These are phyloP conservation scores for Elaeis oleifera DNA, from an alignment of 202 grass and related monocot species.

Conservation along the genomic window DNA sequence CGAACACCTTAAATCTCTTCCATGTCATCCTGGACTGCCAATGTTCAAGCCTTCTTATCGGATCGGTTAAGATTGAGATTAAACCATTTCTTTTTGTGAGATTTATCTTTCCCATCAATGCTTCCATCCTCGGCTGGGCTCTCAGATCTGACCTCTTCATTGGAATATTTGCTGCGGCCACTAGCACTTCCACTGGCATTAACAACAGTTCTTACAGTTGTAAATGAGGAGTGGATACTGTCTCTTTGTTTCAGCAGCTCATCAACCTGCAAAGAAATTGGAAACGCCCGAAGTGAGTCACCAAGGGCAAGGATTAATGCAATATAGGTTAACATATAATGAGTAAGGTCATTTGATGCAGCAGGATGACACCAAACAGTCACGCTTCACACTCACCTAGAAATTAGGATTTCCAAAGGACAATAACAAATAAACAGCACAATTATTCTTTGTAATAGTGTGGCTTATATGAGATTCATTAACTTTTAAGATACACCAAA, in stretches of 20 bases:
- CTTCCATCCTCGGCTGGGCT: constrained; percentile 42
- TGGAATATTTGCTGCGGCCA: constrained; percentile 42
- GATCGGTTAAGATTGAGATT: constrained; percentile 71
- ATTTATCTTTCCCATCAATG: constrained; percentile 62
- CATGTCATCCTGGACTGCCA: background rate
- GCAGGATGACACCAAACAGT: too few species aligned
- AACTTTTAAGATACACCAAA: too few species aligned
- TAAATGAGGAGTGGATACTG: constrained; percentile 74
- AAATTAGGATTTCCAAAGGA: too few species aligned
- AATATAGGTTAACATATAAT: constrained; percentile 10
- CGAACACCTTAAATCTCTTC: too few species aligned
- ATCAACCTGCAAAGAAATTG: constrained; percentile 60
- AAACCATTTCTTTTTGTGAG: constrained; percentile 87
- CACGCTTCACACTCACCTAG: too few species aligned
- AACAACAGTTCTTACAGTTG: constrained; percentile 49
- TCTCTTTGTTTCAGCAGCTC: constrained; percentile 89
- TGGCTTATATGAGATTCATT: too few species aligned
- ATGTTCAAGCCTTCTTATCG: constrained; percentile 21
- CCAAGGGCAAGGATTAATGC: background rate
- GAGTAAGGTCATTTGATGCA: background rate
- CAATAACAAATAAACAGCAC: too few species aligned
- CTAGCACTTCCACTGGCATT: constrained; percentile 35
- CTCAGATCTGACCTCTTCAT: constrained; percentile 41
- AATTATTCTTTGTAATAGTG: too few species aligned
- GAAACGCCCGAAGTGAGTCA: constrained; percentile 6